Percentiles rank a stretch among this genome's conserved stretches.
Conservation (phyloP, 176 grass and related monocot genomes). For the Dendrocalamus sinicus region DNA sequence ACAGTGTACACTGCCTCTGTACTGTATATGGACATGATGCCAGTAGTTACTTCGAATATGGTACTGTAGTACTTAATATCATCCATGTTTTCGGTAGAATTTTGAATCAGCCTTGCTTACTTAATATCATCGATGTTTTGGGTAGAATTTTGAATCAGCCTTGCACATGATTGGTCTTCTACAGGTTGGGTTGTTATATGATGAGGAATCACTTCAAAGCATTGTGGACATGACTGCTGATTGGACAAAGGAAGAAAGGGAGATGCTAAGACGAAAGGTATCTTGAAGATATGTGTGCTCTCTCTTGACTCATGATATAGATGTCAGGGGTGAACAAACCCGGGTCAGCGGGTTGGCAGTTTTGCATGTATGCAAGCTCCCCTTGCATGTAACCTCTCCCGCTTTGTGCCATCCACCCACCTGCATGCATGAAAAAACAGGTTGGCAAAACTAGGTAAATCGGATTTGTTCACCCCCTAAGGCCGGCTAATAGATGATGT, state of each 20-base stretch:
- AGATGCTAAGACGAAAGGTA: slow-evolving; percentile 88
- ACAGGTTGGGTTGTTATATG: slow-evolving; percentile 89
- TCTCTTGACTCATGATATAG: not conserved
- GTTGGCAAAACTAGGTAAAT: too few relatives aligned
- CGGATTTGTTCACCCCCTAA: too few relatives aligned
- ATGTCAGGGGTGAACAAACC: not conserved
- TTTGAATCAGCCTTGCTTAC: not conserved
- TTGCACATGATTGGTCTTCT: slow-evolving; percentile 6
- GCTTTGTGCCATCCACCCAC: too few relatives aligned
- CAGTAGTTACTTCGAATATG: not conserved
- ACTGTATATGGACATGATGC: not conserved
- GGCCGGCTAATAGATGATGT: not conserved
- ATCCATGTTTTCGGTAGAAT: not conserved
- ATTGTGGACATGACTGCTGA: slow-evolving; percentile 85
- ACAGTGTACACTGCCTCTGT: slow-evolving; percentile 22
- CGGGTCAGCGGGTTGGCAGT: too few relatives aligned
- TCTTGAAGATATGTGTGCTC: slow-evolving; percentile 1
- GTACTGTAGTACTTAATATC: not conserved
- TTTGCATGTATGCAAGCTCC: too few relatives aligned
- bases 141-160: not conserved
- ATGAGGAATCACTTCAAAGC: slow-evolving; percentile 87
- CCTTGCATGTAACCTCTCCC: too few relatives aligned
- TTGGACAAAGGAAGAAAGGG: slow-evolving; percentile 95
- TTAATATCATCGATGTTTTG: not conserved
- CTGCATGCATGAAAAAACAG: too few relatives aligned